A percentile compares a stretch with the other conserved stretches of the same genome.
These are phyloP conservation scores for Melanopsichium pennsylvanicum DNA, from an alignment of 1,284 basidiomycete species.

Conservation along the genomic window DNA sequence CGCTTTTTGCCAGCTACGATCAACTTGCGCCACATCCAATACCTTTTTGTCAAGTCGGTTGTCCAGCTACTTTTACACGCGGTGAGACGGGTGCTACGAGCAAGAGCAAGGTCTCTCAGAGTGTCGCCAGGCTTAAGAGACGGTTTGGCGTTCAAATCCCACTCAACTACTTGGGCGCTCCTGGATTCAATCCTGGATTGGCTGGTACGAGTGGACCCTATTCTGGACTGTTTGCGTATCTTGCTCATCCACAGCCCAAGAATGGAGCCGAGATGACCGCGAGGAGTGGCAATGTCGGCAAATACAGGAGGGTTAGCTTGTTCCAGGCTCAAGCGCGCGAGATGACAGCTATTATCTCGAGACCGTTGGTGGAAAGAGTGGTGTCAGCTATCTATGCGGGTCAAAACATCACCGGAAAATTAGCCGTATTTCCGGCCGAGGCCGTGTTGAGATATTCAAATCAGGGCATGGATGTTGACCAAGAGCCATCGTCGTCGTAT, in stretches of 20 bases:
- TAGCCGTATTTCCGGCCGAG: conserved; percentile 29
- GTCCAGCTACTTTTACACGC: conserved; percentile 25
- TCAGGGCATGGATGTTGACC: not conserved
- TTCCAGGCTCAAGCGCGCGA: conserved; percentile 33
- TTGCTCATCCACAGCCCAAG: conserved; percentile 18
- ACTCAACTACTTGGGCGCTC: conserved; percentile 20
- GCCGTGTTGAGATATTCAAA: conserved; percentile 32
- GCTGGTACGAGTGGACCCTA: not conserved
- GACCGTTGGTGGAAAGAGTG: conserved; percentile 34
- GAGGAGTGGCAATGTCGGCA: conserved; percentile 13
- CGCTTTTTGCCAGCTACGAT: conserved; percentile 38
- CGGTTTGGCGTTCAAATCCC: conserved; percentile 40
- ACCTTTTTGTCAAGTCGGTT: conserved; percentile 22
- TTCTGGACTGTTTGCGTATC: conserved; percentile 6
- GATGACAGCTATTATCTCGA: conserved; percentile 35
- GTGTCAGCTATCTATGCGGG: conserved; percentile 23
- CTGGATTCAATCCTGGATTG: conserved; percentile 5
- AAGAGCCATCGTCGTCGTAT: not conserved
- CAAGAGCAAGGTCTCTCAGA: conserved; percentile 16
- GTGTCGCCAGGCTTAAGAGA: conserved; percentile 21
- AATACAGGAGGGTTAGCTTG: conserved; percentile 20
- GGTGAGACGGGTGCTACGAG: conserved; percentile 11
- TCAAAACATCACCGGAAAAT: conserved; percentile 6
- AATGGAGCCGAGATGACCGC: conserved; percentile 28
- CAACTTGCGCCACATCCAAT: conserved; percentile 9